Conservation (phyloP, 805 yeast genomes). For the Candida patagonica region DNA sequence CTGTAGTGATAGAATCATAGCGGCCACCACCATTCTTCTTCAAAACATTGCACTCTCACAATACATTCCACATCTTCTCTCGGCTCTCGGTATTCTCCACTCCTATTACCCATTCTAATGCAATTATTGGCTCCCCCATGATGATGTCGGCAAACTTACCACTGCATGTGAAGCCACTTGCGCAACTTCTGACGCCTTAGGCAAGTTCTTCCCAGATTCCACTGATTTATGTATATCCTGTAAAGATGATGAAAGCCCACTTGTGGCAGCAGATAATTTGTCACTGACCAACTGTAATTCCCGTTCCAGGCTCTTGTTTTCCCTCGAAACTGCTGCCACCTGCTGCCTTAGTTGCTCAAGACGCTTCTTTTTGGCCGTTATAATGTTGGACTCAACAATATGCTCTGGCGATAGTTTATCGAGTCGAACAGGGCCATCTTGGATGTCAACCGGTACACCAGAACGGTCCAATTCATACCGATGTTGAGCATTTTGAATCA, state of each 20-base stretch:
- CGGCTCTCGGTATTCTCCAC: too few species aligned
- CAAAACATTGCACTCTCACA: background rate
- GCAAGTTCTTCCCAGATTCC: slow-evolving; percentile 7
- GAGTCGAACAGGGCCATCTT: slow-evolving; percentile 16
- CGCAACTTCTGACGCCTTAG: slow-evolving; percentile 8
- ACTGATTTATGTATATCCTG: slow-evolving; percentile 8
- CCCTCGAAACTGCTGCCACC: background rate
- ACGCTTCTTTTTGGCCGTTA: slow-evolving; percentile 16
- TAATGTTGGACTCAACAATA: slow-evolving; percentile 23
- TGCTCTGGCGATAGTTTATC: slow-evolving; percentile 25
- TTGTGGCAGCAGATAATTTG: background rate
- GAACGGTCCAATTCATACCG: slow-evolving; percentile 13
- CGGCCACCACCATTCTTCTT: too few species aligned
- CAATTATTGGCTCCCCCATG: too few species aligned
- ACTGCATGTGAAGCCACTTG: slow-evolving; percentile 5
- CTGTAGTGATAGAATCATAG: too few species aligned
- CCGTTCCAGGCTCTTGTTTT: slow-evolving; percentile 9
- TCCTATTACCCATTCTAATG: too few species aligned
- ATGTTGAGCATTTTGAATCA: slow-evolving; percentile 30
- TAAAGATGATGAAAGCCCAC: slow-evolving; percentile 1
- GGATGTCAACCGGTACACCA: slow-evolving; percentile 1
- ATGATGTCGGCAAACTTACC: background rate
- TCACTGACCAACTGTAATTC: slow-evolving; percentile 2
- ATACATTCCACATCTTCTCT: too few species aligned
- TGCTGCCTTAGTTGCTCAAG: slow-evolving; percentile 13